Evolutionary conservation across 2,329 filamentous ascomycete species (phyloP).

Genomic region (Ceratocystis colombiana): DNA sequence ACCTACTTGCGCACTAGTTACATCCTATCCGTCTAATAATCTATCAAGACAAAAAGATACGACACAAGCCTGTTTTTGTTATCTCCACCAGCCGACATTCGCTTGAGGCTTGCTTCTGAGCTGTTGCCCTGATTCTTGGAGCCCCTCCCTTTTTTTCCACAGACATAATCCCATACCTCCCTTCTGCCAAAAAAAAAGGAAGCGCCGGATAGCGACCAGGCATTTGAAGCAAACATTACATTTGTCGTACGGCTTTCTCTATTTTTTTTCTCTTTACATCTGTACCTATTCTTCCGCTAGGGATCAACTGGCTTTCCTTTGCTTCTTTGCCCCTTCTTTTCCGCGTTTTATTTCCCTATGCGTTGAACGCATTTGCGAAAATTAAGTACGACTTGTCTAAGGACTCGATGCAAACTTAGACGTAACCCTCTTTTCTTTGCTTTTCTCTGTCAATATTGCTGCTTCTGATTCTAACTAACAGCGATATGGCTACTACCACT

Average conservation of each 20-base stretch:
- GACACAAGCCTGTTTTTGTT: constrained; percentile 1
- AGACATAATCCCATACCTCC: not conserved
- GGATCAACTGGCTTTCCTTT: not conserved
- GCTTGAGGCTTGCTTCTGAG: not conserved
- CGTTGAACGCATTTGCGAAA: constrained; percentile 11
- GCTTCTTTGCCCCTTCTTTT: not conserved
- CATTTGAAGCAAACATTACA: constrained; percentile 3
- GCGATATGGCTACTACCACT: constrained; percentile 71
- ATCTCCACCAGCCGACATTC: not conserved
- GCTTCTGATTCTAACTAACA: constrained; percentile 6
- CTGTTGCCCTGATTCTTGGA: not conserved
- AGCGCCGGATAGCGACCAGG: not conserved
- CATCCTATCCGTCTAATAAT: constrained; percentile 11
- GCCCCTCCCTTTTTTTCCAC: not conserved
- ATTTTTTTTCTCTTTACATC: not conserved
- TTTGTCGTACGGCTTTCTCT: not conserved
- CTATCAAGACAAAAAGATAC: constrained; percentile 2
- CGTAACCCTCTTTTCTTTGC: constrained; percentile 12
- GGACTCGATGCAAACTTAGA: constrained; percentile 15
- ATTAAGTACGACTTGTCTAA: not conserved
- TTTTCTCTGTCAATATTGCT: constrained; percentile 13
- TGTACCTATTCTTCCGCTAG: not conserved
- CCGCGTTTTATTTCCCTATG: not conserved
- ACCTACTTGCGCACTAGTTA: constrained; percentile 8
- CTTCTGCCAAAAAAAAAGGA: not conserved